Conservation (phyloP, 306 rosid species). For the Gastrolobium bilobum region DNA sequence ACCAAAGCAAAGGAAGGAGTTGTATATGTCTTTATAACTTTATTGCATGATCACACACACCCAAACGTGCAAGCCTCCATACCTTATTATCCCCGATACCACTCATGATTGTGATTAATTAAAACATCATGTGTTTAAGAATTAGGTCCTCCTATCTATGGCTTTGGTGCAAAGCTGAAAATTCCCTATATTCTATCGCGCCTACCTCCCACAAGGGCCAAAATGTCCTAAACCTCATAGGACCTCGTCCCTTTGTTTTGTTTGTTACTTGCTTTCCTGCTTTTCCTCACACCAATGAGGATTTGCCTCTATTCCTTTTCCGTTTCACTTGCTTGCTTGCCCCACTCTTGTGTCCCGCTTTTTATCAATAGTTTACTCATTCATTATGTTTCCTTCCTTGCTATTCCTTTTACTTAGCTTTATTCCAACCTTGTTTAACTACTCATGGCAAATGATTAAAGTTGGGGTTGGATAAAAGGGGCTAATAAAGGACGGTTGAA, state of each 20-base stretch:
- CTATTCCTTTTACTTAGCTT: conserved; percentile 17
- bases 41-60: conserved; percentile 5
- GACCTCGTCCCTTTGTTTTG: conserved; percentile 27
- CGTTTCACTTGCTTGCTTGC: conserved; percentile 10
- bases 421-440: conserved; percentile 46
- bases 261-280: conserved; percentile 27
- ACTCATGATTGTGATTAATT: conserved; percentile 27
- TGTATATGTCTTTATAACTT: neutral
- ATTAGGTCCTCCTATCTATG: conserved; percentile 11
- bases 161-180: conserved; percentile 19
- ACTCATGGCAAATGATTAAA: conserved; percentile 39
- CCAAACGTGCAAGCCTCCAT: conserved; percentile 40
- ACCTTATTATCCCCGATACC: neutral
- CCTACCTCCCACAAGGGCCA: conserved; percentile 31
- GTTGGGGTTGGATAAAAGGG: neutral
- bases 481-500: neutral
- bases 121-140: neutral
- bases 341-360: conserved; percentile 34
- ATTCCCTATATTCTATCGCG: neutral
- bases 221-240: conserved; percentile 4
- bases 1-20: conserved; percentile 27
- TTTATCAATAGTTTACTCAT: conserved; percentile 2
- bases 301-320: conserved; percentile 38
- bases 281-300: conserved; percentile 47
- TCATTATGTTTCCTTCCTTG: conserved; percentile 31